Conservation (phyloP, 768 basidiomycete genomes). For the Suillus fuscotomentosus region DNA sequence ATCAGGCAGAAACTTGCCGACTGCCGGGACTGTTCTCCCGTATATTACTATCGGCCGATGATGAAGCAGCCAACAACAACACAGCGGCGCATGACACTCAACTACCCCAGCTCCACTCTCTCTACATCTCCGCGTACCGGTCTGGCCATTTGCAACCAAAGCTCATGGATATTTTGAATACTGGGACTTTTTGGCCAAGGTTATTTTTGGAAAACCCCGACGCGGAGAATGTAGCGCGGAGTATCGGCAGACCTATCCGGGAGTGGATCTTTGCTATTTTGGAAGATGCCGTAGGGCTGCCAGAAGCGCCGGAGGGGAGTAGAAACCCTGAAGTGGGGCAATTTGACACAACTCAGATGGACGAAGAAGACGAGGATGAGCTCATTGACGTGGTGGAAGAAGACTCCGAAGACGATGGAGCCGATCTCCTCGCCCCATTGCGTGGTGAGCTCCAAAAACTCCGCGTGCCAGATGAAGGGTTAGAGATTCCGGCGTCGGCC, state of each 20-base stretch:
- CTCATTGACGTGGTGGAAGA: slow-evolving; percentile 66
- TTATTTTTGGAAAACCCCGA: slow-evolving; percentile 82
- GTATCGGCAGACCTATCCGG: slow-evolving; percentile 61
- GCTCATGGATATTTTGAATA: slow-evolving; percentile 57
- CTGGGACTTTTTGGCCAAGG: slow-evolving; percentile 67
- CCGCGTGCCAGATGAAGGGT: slow-evolving; percentile 39
- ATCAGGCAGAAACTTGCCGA: slow-evolving; percentile 55
- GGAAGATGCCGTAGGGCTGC: slow-evolving; percentile 65
- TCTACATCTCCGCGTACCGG: slow-evolving; percentile 66
- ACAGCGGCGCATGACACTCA: slow-evolving; percentile 15
- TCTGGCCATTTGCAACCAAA: slow-evolving; percentile 54
- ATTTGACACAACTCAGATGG: slow-evolving; percentile 26
- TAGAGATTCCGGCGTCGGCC: slow-evolving; percentile 30
- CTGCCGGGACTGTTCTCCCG: slow-evolving; percentile 53
- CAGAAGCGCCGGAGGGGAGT: slow-evolving; percentile 27
- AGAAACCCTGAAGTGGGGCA: slow-evolving; percentile 21
- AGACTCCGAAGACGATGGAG: slow-evolving; percentile 43
- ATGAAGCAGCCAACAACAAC: neutral
- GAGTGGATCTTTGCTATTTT: slow-evolving; percentile 67
- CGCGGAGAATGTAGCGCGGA: slow-evolving; percentile 60
- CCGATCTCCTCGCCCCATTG: slow-evolving; percentile 65
- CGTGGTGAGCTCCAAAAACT: slow-evolving; percentile 66
- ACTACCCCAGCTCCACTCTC: slow-evolving; percentile 35
- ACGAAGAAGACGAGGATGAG: slow-evolving; percentile 54
- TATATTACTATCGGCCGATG: slow-evolving; percentile 22